Percentiles rank a stretch among this genome's conserved stretches.
These are phyloP conservation scores for Mycena chlorophos DNA, from an alignment of 768 basidiomycete species.

Conservation along the genomic window DNA sequence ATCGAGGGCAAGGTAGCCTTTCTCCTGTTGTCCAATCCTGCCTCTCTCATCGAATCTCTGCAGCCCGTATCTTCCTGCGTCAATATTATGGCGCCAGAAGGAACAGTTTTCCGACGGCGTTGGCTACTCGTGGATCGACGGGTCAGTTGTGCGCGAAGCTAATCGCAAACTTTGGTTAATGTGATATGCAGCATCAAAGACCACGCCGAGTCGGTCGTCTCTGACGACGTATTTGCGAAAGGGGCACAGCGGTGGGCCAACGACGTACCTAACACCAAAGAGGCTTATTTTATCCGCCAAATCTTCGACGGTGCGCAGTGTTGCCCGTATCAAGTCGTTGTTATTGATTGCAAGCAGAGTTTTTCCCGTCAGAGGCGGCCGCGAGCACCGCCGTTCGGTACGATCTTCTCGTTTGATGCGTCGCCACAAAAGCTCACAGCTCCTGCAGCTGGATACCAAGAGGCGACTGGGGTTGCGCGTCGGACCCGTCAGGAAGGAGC, in stretches of 20 bases:
- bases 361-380: constrained; percentile 85
- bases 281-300: constrained; percentile 91
- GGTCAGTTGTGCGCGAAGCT: constrained; percentile 44
- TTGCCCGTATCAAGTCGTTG: constrained; percentile 6
- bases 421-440: constrained; percentile 12
- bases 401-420: constrained; percentile 29
- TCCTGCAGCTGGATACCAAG: constrained; percentile 82
- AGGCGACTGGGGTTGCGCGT: constrained; percentile 93
- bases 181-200: constrained; percentile 75
- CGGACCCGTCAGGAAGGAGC: constrained; percentile 93
- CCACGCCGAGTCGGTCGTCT: constrained; percentile 70
- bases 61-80: constrained; percentile 90
- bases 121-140: constrained; percentile 98
- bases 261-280: constrained; percentile 92
- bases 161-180: neutral
- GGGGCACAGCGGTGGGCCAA: constrained; percentile 72
- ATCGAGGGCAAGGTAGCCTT: constrained; percentile 68
- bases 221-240: constrained; percentile 79
- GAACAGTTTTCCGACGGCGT: constrained; percentile 99
- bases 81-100: constrained; percentile 98
- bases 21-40: neutral
- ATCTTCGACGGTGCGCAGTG: constrained; percentile 72
- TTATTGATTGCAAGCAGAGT: constrained; percentile 41
- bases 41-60: constrained; percentile 3
- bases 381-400: constrained; percentile 90